phyloP scores from a whole-genome alignment of 805 yeast genomes.

The Metschnikowia gelsemii region DNA sequence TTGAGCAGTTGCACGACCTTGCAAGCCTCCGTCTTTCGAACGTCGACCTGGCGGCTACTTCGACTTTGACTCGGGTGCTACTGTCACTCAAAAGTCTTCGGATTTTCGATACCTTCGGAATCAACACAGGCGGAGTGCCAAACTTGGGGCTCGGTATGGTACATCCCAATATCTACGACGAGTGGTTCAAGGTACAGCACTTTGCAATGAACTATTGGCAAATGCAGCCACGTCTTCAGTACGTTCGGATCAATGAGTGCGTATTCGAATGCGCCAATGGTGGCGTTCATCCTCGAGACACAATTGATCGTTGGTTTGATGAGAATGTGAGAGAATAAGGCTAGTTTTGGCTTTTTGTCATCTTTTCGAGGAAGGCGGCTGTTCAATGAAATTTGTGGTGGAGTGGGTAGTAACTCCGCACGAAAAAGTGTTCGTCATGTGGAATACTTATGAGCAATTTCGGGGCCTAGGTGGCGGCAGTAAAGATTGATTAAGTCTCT shows the following conservation, averaged over 20 bases:
- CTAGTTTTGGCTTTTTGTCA: too few species aligned
- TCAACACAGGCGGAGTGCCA: constrained; percentile 53
- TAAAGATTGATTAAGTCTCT: too few species aligned
- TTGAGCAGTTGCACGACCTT: constrained; percentile 24
- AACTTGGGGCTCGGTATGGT: constrained; percentile 53
- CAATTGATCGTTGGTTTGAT: constrained; percentile 49
- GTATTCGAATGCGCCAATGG: constrained; percentile 41
- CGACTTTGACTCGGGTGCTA: constrained; percentile 25
- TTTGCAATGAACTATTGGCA: constrained; percentile 44
- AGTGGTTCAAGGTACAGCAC: constrained; percentile 57
- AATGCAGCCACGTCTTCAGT: constrained; percentile 30
- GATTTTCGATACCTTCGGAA: constrained; percentile 47
- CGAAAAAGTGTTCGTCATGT: too few species aligned
- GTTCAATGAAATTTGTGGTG: neutral
- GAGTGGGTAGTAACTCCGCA: neutral
- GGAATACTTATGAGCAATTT: too few species aligned
- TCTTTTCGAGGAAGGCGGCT: neutral
- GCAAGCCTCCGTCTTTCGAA: constrained; percentile 43
- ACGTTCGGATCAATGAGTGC: constrained; percentile 50
- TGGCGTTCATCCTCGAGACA: constrained; percentile 41
- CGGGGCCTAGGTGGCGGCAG: too few species aligned
- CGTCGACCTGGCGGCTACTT: constrained; percentile 1
- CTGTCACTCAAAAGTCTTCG: constrained; percentile 25
- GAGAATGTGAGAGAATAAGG: constrained; percentile 21
- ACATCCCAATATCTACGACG: constrained; percentile 55